Conservation (phyloP, 345 rosid species). For the Sonneratia alba region DNA sequence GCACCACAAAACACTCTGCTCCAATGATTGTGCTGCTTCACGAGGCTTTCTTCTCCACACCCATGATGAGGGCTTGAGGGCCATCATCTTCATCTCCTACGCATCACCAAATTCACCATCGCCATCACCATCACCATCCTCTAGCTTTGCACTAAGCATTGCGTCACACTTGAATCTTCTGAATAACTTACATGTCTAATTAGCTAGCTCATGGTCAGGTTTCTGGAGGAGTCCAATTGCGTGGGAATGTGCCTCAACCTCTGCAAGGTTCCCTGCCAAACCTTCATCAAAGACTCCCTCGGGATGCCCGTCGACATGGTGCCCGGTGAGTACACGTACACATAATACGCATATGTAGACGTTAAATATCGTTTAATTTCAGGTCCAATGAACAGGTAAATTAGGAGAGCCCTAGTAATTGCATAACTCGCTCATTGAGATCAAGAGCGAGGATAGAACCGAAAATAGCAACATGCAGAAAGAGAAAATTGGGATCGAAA, state of each 20-base stretch:
- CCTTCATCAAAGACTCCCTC: slow-evolving; percentile 62
- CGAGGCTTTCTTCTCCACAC: slow-evolving; percentile 14
- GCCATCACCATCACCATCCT: not conserved
- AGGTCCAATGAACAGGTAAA: too few relatives aligned
- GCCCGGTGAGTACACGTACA: slow-evolving; percentile 47
- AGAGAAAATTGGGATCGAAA: not conserved
- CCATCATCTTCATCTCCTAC: slow-evolving; percentile 10
- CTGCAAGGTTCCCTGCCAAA: slow-evolving; percentile 72
- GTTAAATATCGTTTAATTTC: not conserved
- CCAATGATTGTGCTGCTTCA: slow-evolving; percentile 28
- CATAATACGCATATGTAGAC: not conserved
- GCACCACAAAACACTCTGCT: slow-evolving; percentile 18
- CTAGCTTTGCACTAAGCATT: slow-evolving; percentile 13
- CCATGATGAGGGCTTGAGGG: slow-evolving; percentile 12
- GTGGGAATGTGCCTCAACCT: slow-evolving; percentile 88
- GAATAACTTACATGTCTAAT: too few relatives aligned
- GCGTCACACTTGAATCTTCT: slow-evolving; percentile 11
- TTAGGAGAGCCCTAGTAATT: too few relatives aligned
- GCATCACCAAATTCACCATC: slow-evolving; percentile 17
- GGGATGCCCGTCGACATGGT: slow-evolving; percentile 89
- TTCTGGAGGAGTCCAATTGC: slow-evolving; percentile 77
- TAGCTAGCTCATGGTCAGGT: slow-evolving; percentile 32
- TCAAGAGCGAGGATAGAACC: not conserved
- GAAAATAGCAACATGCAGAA: not conserved
- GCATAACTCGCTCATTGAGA: not conserved